Evolutionary conservation across 2,329 filamentous ascomycete species (phyloP).

Genomic region (Trichoderma citrinoviride): DNA sequence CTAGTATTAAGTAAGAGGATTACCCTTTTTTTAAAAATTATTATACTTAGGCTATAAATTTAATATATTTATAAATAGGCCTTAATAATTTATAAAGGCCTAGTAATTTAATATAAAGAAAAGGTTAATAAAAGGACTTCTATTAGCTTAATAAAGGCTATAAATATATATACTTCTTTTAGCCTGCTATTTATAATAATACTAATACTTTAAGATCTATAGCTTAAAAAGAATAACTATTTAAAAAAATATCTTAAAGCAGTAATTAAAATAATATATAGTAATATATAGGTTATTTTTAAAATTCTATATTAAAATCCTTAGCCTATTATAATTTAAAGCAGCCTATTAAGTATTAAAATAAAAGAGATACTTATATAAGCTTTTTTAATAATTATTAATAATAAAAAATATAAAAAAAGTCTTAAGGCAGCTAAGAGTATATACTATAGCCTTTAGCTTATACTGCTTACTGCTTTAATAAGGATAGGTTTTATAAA

Average conservation of each 20-base stretch:
- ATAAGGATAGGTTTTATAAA: neutral
- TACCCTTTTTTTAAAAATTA: no score
- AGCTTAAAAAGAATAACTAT: neutral
- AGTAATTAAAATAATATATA: neutral
- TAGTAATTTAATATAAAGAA: no score
- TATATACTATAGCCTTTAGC: neutral
- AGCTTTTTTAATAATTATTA: neutral
- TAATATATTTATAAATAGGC: no score
- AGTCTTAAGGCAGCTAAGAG: neutral
- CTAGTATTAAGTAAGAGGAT: no score
- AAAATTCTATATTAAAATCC: neutral
- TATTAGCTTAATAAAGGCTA: neutral
- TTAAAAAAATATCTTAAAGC: neutral
- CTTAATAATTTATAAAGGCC: no score
- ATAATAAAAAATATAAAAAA: neutral
- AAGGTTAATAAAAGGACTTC: no score
- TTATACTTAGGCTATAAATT: no score
- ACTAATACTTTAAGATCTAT: neutral
- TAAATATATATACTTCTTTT: neutral
- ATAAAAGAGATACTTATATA: neutral
- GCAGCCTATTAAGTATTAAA: neutral
- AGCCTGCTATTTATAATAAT: neutral
- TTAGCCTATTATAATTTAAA: neutral
- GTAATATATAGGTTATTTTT: neutral
- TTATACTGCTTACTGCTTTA: neutral